Base-by-base conservation (phyloP, 2,329 filamentous ascomycete species). In the Setomelanomma holmii region DNA sequence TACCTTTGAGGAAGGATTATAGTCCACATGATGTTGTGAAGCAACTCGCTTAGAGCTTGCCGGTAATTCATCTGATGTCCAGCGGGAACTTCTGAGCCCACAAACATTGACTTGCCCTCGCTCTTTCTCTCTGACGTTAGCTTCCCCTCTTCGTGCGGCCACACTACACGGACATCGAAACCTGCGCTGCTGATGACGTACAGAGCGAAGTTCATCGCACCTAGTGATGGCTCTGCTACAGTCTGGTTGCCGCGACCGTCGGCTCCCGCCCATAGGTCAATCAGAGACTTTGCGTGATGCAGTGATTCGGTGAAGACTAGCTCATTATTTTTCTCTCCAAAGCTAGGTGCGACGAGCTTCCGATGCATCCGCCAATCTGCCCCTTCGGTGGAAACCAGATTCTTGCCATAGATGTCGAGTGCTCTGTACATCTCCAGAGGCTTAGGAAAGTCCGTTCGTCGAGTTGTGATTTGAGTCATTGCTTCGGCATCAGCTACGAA, bases 291-390 rank as follows among this genome's bases (percentile, higher is more conserved):
- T 0, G 88, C 83, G 75, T 93, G 89, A 50, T 79, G 75, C 49
- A 89, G 77, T 1, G 83, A 80, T 68, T 90, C 86, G 7, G 75
- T 76, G 72, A 87, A 90, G 1, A 89, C 86, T 21, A 89, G 71
- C 12, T 81, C 79, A 50, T 90, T 87, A 71, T 91, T 93, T 75
- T 83, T 86, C 76, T 93, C 90, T 51, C 88, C 90, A 73, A 93
- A 93, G 4, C 85, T 85, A 0, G 89, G 85, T 22, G 86, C 84
- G 0, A 86, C 88, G 38, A 87, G 82, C 74, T 89, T 91, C 55
- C 89, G 84, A 70, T 93, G 89, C 73, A 84, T 81, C 24, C 86
- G 86, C 90, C 89, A 93, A 22, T 82, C 74, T 1, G 78, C 68
- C 1, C 89, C 89, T 71, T 93, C 89, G 2, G 87, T 86, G 0